Evolutionary conservation across 345 rosid species (phyloP).

Genomic region (Brassica juncea): DNA sequence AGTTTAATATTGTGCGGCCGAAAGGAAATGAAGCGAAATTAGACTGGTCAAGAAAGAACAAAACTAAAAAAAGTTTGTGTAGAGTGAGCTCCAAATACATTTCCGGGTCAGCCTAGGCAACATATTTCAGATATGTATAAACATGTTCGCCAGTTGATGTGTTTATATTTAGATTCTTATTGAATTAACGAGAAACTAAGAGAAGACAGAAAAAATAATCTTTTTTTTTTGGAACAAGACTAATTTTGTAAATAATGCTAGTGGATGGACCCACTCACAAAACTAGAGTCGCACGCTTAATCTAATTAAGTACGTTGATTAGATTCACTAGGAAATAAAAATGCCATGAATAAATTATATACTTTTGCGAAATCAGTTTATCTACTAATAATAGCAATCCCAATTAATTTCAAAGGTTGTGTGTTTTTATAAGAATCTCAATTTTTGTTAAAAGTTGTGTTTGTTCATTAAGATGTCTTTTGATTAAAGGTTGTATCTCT

Average conservation of each 20-base stretch:
- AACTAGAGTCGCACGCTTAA: slow-evolving; percentile 23
- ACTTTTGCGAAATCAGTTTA: background rate
- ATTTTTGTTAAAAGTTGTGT: no score
- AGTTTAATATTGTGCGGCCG: background rate
- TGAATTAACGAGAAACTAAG: background rate
- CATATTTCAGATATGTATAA: background rate
- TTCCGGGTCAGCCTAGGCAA: background rate
- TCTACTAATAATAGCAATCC: no score
- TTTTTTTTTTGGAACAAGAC: no score
- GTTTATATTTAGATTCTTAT: background rate
- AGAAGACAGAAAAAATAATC: no score
- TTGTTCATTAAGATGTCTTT: no score
- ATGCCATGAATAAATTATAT: slow-evolving; percentile 20
- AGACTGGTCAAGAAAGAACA: background rate
- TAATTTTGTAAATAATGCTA: slow-evolving; percentile 5
- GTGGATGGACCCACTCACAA: slow-evolving; percentile 31
- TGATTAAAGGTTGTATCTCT: no score
- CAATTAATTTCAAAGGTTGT: no score
- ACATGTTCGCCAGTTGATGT: background rate
- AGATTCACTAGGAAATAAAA: slow-evolving; percentile 13
- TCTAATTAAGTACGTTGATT: slow-evolving; percentile 4
- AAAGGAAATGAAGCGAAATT: background rate
- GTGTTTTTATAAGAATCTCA: no score
- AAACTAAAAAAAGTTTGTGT: background rate
- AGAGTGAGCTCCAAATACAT: background rate